These are phyloP conservation scores for Penium margaritaceum DNA, from an alignment of 139 green algal species.

Conservation along the genomic window DNA sequence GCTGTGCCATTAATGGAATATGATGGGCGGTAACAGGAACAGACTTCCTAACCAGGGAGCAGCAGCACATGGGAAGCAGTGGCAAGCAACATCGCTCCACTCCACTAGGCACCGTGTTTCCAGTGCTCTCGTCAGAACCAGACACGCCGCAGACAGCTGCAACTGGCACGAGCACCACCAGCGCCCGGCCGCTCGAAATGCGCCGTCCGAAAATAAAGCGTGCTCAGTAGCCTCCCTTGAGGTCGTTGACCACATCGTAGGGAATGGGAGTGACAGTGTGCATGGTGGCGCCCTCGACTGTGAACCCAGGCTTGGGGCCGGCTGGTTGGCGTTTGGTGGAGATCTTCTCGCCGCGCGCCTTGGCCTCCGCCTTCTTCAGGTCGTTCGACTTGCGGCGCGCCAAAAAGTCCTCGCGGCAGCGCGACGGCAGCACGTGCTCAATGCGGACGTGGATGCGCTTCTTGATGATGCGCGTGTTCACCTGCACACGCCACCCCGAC, in stretches of 20 bases:
- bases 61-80: too few relatives aligned
- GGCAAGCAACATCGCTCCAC: too few relatives aligned
- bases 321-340: conserved; percentile 67
- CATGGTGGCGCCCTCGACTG: conserved; percentile 63
- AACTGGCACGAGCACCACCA: too few relatives aligned
- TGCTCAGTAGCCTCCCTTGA: conserved; percentile 45
- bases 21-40: too few relatives aligned
- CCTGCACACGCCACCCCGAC: too few relatives aligned
- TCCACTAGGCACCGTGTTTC: too few relatives aligned
- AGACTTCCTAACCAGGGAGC: too few relatives aligned
- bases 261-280: conserved; percentile 91
- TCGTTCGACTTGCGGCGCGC: conserved; percentile 75
- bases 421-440: conserved; percentile 84
- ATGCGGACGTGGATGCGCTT: conserved; percentile 97
- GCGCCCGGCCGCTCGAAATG: too few relatives aligned
- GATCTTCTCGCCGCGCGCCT: conserved; percentile 46
- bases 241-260: conserved; percentile 82
- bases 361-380: conserved; percentile 39
- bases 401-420: conserved; percentile 94
- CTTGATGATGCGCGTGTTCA: conserved; percentile 76
- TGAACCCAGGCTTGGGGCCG: conserved; percentile 69
- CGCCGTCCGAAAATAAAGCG: too few relatives aligned
- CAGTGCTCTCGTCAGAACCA: too few relatives aligned
- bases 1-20: too few relatives aligned
- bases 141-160: too few relatives aligned